Evolutionary conservation across 208 protist species (phyloP), one percentile per base, ranked within the genome.

Genomic region (Novymonas esmeraldas): DNA sequence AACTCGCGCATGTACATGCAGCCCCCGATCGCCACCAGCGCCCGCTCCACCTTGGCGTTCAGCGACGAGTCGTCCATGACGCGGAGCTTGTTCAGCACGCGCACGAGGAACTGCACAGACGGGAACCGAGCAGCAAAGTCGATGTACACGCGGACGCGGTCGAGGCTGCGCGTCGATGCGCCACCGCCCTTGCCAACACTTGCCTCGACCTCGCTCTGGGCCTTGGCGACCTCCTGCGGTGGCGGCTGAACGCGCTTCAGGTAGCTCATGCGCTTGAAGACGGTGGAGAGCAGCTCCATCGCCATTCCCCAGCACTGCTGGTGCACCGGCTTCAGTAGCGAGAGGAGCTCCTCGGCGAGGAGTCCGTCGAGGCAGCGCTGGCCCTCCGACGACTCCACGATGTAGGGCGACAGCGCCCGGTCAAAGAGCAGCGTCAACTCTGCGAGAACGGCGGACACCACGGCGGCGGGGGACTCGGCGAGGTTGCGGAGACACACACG

Each of bases 1-100:
- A 95, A 93, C 67, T 93, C 81, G 14, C 46, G 61, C 52, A 93
- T 83, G 49, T 77, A 75, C 90, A 95, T 95, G 44, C 83, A 89
- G 52, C 76, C 85, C 24, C 84, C 90, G 10, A 90, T 34, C 11
- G 82, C 70, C 33, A 90, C 83, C 66, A 95, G 88, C 11, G 80
- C 76, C 11, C 85, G 75, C 68, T 95, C 90, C 22, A 92, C 71
- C 46, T 77, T 84, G n/a, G 77, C 84, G 65, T 93, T 93, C 24
- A 95, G 70, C 31, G 76, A 77, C 36, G 76, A 46, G 70, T 95
- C 90, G 57, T 95, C 84, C 78, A 93, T 85, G 13, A 64, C 61
- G 26, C 90, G 84, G 28, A 95, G 68, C 78, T 95, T 95, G 71
- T 95, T 90, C 5, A 95, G 81, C 34, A 95, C 90, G 28, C 84